These are phyloP conservation scores for Oryza meridionalis DNA, from an alignment of 176 grass and related monocot genomes.

Conservation along the genomic window DNA sequence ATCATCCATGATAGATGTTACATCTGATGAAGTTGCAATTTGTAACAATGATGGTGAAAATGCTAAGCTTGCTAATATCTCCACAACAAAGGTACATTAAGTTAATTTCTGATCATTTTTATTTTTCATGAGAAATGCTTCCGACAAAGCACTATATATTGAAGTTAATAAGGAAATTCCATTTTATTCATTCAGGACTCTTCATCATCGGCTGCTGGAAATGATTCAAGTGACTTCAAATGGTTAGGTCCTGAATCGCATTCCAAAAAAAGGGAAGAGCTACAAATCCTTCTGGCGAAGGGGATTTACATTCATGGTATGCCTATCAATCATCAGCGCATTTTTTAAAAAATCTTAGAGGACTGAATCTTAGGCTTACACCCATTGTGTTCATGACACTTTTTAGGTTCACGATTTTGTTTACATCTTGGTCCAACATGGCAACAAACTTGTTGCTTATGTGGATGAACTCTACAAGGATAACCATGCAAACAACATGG, in stretches of 20 bases:
- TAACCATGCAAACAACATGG: slow-evolving; percentile 54
- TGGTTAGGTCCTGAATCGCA: slow-evolving; percentile 53
- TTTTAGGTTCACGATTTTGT: slow-evolving; percentile 75
- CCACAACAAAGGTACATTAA: slow-evolving; percentile 51
- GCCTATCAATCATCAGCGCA: neutral
- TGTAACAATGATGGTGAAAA: slow-evolving; percentile 40
- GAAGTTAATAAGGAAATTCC: neutral
- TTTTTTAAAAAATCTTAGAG: neutral
- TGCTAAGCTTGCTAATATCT: slow-evolving; percentile 34
- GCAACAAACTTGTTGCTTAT: slow-evolving; percentile 56
- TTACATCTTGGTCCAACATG: slow-evolving; percentile 54
- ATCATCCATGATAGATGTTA: slow-evolving; percentile 18
- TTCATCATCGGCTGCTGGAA: slow-evolving; percentile 30
- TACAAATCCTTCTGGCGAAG: slow-evolving; percentile 64
- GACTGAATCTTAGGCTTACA: slow-evolving; percentile 7
- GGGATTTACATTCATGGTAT: slow-evolving; percentile 63
- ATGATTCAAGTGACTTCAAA: slow-evolving; percentile 47
- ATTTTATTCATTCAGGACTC: slow-evolving; percentile 46
- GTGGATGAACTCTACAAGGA: slow-evolving; percentile 72
- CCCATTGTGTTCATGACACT: neutral
- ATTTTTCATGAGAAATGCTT: slow-evolving; percentile 6
- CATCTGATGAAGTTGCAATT: slow-evolving; percentile 19
- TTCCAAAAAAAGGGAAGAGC: slow-evolving; percentile 57
- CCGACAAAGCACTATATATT: neutral
- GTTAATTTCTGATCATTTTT: neutral